These are phyloP conservation scores for Phytophthora multivora DNA, from an alignment of 352 stramenopile species.

Conservation along the genomic window DNA sequence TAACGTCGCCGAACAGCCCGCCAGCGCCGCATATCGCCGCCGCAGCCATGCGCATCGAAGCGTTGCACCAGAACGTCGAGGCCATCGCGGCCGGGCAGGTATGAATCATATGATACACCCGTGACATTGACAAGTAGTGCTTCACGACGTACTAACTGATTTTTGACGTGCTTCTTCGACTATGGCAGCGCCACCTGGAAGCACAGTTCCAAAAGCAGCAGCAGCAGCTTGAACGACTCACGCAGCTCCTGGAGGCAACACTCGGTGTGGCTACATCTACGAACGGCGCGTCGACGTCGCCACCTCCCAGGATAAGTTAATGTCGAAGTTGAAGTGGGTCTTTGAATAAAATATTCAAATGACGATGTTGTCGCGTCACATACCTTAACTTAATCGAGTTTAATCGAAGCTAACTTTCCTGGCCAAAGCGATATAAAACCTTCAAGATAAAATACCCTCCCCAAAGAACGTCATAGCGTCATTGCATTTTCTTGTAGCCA, in stretches of 20 bases:
- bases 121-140: neutral
- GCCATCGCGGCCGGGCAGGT: constrained; percentile 42
- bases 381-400: constrained; percentile 6
- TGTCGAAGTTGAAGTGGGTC: constrained; percentile 17
- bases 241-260: constrained; percentile 34
- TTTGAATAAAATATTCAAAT: neutral
- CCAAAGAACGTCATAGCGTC: neutral
- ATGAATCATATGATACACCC: neutral
- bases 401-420: neutral
- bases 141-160: constrained; percentile 1
- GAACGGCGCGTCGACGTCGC: constrained; percentile 1
- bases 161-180: neutral
- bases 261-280: constrained; percentile 8
- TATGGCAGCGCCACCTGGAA: constrained; percentile 39
- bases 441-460: neutral
- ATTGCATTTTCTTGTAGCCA: neutral
- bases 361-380: constrained; percentile 5
- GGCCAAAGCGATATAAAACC: constrained; percentile 8
- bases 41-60: constrained; percentile 27
- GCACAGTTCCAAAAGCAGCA: constrained; percentile 42
- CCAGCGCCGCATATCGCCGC: constrained; percentile 31
- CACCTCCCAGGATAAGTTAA: constrained; percentile 21
- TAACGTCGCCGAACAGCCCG: constrained; percentile 10
- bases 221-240: constrained; percentile 44
- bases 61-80: constrained; percentile 43